A percentile compares a stretch with the other conserved stretches of the same genome.
Conservation (phyloP, 1,139 yeast genomes). For the Lodderomyces parapsilosis region DNA sequence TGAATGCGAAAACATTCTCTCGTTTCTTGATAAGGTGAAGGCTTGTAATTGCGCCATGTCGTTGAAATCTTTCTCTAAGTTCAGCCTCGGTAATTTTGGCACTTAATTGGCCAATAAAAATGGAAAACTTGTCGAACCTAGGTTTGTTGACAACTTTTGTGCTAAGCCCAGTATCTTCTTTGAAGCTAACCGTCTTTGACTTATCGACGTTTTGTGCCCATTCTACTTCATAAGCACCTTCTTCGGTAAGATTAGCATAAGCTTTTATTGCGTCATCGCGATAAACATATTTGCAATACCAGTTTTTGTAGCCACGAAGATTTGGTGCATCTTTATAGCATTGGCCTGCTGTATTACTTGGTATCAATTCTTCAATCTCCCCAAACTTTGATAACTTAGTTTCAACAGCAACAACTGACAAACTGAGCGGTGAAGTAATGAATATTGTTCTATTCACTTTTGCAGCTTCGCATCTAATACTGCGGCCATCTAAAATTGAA, state of each 20-base stretch:
- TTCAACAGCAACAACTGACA: slow-evolving; percentile 32
- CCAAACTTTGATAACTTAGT: slow-evolving; percentile 55
- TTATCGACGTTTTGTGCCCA: slow-evolving; percentile 82
- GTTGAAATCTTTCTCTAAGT: slow-evolving; percentile 55
- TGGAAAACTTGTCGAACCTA: slow-evolving; percentile 63
- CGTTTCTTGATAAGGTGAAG: slow-evolving; percentile 52
- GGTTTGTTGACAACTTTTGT: slow-evolving; percentile 12
- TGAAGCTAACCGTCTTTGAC: slow-evolving; percentile 2
- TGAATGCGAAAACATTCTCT: slow-evolving; percentile 66
- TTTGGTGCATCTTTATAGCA: slow-evolving; percentile 13
- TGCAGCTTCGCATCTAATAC: slow-evolving; percentile 85
- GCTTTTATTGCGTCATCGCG: slow-evolving; percentile 92
- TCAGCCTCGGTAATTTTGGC: slow-evolving; percentile 52
- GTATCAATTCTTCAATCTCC: slow-evolving; percentile 66
- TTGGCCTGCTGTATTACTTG: slow-evolving; percentile 44
- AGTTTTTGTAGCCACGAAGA: slow-evolving; percentile 36
- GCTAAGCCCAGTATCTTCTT: slow-evolving; percentile 5
- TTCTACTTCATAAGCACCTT: slow-evolving; percentile 56
- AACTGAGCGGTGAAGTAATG: slow-evolving; percentile 32
- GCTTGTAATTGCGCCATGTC: slow-evolving; percentile 64
- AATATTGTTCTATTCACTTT: slow-evolving; percentile 85
- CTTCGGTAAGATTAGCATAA: slow-evolving; percentile 64
- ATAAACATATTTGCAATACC: slow-evolving; percentile 82
- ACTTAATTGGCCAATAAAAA: slow-evolving; percentile 75
- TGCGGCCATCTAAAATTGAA: slow-evolving; percentile 66